A percentile compares a stretch with the other conserved stretches of the same genome.
These are phyloP conservation scores for Scalesia atractyloides DNA, from an alignment of 129 eudicot genomes.

Conservation along the genomic window DNA sequence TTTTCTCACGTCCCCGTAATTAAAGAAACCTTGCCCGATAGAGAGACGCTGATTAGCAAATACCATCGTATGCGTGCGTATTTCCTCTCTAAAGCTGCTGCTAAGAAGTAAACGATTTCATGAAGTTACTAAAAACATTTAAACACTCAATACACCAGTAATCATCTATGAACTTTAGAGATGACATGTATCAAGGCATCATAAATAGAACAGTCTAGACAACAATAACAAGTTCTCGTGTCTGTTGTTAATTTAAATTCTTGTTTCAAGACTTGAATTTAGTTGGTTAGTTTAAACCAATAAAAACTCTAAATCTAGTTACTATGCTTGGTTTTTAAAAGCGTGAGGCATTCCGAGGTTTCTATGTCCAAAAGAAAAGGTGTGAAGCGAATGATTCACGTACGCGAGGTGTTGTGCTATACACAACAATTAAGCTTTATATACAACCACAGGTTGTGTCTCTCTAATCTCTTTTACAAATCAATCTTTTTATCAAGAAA, in stretches of 20 bases:
- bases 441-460: too few species aligned
- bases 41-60: constrained; percentile 11
- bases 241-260: not conserved
- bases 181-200: not conserved
- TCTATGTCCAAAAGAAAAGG: too few species aligned
- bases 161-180: not conserved
- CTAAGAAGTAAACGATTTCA: not conserved
- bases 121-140: not conserved
- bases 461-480: too few species aligned
- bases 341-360: too few species aligned
- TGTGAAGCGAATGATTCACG: too few species aligned
- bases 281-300: not conserved
- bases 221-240: not conserved
- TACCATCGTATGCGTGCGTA: not conserved
- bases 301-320: not conserved
- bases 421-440: too few species aligned
- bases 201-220: not conserved
- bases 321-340: too few species aligned
- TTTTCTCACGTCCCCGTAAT: not conserved
- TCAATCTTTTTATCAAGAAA: too few species aligned
- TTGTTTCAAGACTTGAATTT: not conserved
- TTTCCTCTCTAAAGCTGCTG: constrained; percentile 6
- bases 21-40: not conserved
- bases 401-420: too few species aligned
- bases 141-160: not conserved